These are phyloP conservation scores for Colletotrichum liriopes DNA, from an alignment of 2,329 filamentous ascomycete genomes.

Conservation along the genomic window DNA sequence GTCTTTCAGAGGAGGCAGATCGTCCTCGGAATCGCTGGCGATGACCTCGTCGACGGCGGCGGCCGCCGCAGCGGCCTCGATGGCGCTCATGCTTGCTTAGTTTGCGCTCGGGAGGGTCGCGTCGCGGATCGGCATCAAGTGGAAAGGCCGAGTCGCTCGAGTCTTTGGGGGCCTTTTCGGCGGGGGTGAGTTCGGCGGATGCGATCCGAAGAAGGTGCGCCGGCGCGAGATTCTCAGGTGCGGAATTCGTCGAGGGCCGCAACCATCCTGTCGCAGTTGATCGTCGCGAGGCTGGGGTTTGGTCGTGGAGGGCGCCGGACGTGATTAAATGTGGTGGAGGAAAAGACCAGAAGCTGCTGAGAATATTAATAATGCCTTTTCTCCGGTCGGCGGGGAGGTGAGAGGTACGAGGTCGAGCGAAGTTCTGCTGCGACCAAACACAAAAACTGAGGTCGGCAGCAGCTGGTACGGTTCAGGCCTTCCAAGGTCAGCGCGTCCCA, in stretches of 20 bases:
- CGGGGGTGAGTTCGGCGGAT: conserved; percentile 18
- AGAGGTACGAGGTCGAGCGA: neutral
- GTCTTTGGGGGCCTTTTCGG: neutral
- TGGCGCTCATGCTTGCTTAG: conserved; percentile 38
- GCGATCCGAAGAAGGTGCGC: conserved; percentile 32
- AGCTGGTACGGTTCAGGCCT: conserved; percentile 34
- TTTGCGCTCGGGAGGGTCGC: conserved; percentile 28
- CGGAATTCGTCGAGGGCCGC: conserved; percentile 30
- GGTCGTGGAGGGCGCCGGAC: conserved; percentile 13
- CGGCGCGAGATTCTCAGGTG: conserved; percentile 41
- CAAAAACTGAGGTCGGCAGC: conserved; percentile 37
- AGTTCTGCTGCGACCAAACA: conserved; percentile 33
- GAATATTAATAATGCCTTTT: conserved; percentile 8
- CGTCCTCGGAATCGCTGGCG: conserved; percentile 48
- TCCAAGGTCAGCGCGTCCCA: conserved; percentile 40
- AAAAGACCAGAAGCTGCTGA: neutral
- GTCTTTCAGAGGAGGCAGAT: conserved; percentile 54
- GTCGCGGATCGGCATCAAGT: conserved; percentile 30
- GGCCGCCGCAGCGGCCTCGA: conserved; percentile 33
- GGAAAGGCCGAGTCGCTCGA: conserved; percentile 13
- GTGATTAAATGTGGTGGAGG: neutral
- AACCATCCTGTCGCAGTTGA: conserved; percentile 39
- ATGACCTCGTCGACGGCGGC: conserved; percentile 36
- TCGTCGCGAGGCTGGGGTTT: conserved; percentile 26
- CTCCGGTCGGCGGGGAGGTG: neutral